phyloP scores from a whole-genome alignment of 2,329 filamentous ascomycete species.

The Diaporthe nobilis region DNA sequence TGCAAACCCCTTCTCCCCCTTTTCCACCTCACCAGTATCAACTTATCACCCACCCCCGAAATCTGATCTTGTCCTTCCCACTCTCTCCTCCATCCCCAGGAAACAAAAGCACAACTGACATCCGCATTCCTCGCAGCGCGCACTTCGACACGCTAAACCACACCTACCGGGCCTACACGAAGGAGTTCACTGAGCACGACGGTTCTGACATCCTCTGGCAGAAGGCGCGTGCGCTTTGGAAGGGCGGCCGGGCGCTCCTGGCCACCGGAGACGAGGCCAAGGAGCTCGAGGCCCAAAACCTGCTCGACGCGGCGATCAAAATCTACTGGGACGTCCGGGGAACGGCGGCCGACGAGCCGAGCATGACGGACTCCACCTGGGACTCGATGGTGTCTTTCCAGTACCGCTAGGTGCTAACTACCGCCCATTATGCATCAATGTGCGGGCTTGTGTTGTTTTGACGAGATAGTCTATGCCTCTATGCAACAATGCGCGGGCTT shows the following conservation, averaged over 20 bases:
- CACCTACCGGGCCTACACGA: not conserved
- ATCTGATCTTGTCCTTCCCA: too few species aligned
- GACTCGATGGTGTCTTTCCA: not conserved
- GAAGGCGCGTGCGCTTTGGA: not conserved
- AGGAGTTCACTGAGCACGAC: too few species aligned
- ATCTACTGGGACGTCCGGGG: not conserved
- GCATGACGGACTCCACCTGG: not conserved
- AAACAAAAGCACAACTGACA: not conserved
- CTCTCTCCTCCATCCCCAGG: too few species aligned
- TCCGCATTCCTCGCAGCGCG: not conserved
- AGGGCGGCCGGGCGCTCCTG: not conserved
- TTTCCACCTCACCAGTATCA: too few species aligned
- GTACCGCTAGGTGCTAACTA: not conserved
- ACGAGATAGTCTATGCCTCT: not conserved
- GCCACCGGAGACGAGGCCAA: not conserved
- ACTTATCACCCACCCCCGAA: too few species aligned
- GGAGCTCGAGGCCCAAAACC: not conserved
- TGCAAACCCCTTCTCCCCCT: not conserved
- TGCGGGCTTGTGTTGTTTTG: too few species aligned
- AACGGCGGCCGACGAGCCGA: too few species aligned
- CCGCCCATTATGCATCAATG: too few species aligned
- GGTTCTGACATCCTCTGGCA: too few species aligned
- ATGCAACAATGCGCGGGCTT: too few species aligned
- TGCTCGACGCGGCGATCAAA: not conserved
- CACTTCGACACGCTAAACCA: not conserved